Conservation (phyloP, 2,329 filamentous ascomycete species). For the Fusarium dimerum region DNA sequence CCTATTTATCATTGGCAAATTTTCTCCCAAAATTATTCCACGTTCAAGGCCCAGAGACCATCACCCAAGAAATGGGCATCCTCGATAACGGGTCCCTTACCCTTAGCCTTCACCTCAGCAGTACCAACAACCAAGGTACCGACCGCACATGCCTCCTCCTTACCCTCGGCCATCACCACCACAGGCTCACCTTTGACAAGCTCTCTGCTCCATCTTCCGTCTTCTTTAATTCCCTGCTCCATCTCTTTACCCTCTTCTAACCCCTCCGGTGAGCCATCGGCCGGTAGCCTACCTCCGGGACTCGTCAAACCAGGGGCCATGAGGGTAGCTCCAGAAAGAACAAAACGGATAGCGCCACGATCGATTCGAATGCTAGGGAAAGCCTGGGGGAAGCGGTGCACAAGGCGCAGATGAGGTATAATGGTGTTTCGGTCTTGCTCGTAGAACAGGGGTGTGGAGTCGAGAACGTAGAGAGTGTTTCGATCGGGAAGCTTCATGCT, state of each 20-base stretch:
- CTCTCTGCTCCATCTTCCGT: conserved; percentile 64
- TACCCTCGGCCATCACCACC: conserved; percentile 89
- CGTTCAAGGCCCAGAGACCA: conserved; percentile 77
- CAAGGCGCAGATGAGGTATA: conserved; percentile 83
- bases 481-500: conserved; percentile 92
- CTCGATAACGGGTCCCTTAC: conserved; percentile 92
- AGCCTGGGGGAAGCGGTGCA: conserved; percentile 84
- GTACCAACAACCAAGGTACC: conserved; percentile 83
- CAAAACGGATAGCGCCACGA: conserved; percentile 93
- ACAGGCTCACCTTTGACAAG: conserved; percentile 81
- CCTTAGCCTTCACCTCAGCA: conserved; percentile 88
- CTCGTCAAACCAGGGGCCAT: conserved; percentile 95
- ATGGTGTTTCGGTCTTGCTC: conserved; percentile 76
- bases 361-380: conserved; percentile 90
- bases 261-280: conserved; percentile 39
- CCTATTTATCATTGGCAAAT: conserved; percentile 1
- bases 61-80: conserved; percentile 92
- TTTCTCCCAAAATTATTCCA: conserved; percentile 40
- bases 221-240: conserved; percentile 44
- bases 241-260: conserved; percentile 45
- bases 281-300: conserved; percentile 76
- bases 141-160: conserved; percentile 86
- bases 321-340: conserved; percentile 86
- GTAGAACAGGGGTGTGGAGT: conserved; percentile 81
- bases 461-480: conserved; percentile 83